Evolutionary conservation across 192 early-diverging fungal genomes (phyloP).

Genomic region (Geranomyces variabilis): DNA sequence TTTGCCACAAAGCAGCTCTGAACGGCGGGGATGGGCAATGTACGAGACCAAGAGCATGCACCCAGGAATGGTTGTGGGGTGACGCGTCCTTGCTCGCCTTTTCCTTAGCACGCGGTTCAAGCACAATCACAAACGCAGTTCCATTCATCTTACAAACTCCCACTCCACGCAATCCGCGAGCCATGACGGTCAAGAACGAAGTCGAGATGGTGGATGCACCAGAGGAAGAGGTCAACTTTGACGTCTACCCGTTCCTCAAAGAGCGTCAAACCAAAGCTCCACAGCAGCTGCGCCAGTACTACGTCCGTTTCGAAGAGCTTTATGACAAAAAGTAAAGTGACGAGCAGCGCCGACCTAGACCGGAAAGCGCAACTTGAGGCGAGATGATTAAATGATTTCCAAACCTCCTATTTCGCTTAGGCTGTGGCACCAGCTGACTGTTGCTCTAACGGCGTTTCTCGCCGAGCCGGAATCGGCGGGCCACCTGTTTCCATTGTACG

Average conservation of each 20-base stretch:
- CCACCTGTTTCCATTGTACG: conserved; percentile 80
- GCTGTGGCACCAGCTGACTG: conserved; percentile 97
- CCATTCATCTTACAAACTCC: no score
- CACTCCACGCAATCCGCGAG: no score
- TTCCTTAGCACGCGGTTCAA: no score
- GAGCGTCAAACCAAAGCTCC: conserved; percentile 70
- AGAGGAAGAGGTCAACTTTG: conserved; percentile 37
- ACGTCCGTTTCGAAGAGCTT: conserved; percentile 83
- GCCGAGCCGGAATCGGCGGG: conserved; percentile 74
- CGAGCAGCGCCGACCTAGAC: no score
- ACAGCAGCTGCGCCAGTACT: conserved; percentile 72
- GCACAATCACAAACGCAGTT: no score
- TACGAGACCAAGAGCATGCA: no score
- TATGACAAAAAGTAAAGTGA: conserved; percentile 90
- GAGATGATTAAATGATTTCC: background rate
- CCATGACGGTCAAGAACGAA: conserved; percentile 12
- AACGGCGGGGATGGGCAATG: no score
- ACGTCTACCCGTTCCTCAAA: conserved; percentile 72
- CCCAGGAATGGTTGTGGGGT: no score
- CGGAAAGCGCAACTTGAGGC: no score
- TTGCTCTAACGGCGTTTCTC: conserved; percentile 78
- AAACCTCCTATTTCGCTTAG: no score
- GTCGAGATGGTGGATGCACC: conserved; percentile 15
- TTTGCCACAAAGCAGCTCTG: no score
- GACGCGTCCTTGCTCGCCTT: no score